Base-by-base conservation (phyloP, 2,329 filamentous ascomycete genomes). In the Claviceps fusiformis region DNA sequence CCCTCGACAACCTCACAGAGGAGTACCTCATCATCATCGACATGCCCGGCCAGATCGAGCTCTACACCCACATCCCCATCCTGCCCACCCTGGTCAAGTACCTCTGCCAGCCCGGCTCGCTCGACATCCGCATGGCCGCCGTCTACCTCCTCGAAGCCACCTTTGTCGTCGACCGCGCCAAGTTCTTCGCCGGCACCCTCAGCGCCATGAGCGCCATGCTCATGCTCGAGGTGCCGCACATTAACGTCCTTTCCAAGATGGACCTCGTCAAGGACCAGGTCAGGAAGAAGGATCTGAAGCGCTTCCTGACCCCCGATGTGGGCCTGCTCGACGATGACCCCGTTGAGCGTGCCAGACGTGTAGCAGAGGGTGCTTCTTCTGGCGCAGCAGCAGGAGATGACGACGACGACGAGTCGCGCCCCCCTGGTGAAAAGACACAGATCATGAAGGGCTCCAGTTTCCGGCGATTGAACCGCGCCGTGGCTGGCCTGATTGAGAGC, bases 131-230 rank as follows among this genome's bases (percentile, higher is more conserved):
- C 64, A 82, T 97, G 62, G 96, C 92, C 68, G 93, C 93, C 47
- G 83, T 92, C 10, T 98, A 97, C 70, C 81, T 98, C 37, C 84
- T 98, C 59, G 93, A 98, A 70, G 89, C 89, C 13, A 96, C 91
- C 9, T 98, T 97, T 68, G 86, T 97, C 64, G 82, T 96, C 59
- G 93, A 98, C 71, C 85, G 89, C 58, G 88, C 93, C 65, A 98
- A 97, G 73, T 98, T 95, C 77, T 97, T 98, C 71, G 86, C 93
- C 0, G 93, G 93, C 13, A 95, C 93, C 0, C 76, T 98, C 57
- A 93, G 87, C 67, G 93, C 93, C 60, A 97, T 98, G 93, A 95
- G 88, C 65, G 91, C 93, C 60, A 98, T 98, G 93, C 83, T 98
- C 64, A 93, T 97, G 89, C 81, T 98, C 59, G 93, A 97, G 72